Percentiles rank a stretch among this genome's conserved stretches.
Conservation (phyloP, 2,329 filamentous ascomycete genomes). For the Cyphellophora europaea region DNA sequence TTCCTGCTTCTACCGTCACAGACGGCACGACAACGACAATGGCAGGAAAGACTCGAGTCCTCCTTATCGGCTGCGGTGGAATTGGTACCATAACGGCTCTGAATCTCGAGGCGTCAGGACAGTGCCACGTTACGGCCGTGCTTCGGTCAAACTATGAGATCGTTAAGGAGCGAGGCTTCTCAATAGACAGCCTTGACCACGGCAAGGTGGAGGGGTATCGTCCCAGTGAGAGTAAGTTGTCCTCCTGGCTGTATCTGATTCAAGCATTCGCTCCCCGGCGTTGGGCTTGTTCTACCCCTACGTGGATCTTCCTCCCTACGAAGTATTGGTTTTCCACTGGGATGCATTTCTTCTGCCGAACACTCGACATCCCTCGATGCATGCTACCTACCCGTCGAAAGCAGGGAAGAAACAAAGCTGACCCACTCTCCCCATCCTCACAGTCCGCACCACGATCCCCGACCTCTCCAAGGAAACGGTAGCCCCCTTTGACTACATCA, state of each 20-base stretch:
- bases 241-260: too few relatives aligned
- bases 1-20: too few relatives aligned
- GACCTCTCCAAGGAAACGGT: constrained; percentile 23
- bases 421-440: too few relatives aligned
- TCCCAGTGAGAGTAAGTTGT: constrained; percentile 39
- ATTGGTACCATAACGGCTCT: constrained; percentile 51
- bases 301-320: too few relatives aligned
- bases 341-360: too few relatives aligned
- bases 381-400: too few relatives aligned
- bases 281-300: too few relatives aligned
- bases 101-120: constrained; percentile 43
- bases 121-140: constrained; percentile 44
- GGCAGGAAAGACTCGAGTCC: constrained; percentile 29
- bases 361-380: too few relatives aligned
- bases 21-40: too few relatives aligned
- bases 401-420: too few relatives aligned
- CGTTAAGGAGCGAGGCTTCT: constrained; percentile 42
- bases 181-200: constrained; percentile 47
- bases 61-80: constrained; percentile 48
- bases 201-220: constrained; percentile 36
- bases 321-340: too few relatives aligned
- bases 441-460: constrained; percentile 42
- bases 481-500: constrained; percentile 43
- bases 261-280: too few relatives aligned
- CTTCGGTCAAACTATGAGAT: constrained; percentile 48